These are phyloP conservation scores for Ceratocystis colombiana DNA, from an alignment of 2,329 filamentous ascomycete species.

Conservation along the genomic window DNA sequence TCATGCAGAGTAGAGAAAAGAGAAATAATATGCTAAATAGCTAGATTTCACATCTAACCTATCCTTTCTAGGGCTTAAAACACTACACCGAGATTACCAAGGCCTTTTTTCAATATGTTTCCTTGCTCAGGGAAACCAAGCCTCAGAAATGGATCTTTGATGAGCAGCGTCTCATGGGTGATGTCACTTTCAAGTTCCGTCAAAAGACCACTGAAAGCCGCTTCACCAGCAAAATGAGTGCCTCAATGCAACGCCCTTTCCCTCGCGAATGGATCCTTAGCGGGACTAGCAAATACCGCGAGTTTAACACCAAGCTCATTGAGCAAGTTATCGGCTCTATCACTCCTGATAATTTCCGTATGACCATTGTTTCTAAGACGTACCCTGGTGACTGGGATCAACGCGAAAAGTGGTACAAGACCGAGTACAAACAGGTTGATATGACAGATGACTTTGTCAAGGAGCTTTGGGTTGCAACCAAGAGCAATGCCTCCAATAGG, in stretches of 20 bases:
- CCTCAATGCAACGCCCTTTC: conserved; percentile 82
- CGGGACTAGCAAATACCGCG: conserved; percentile 62
- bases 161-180: conserved; percentile 79
- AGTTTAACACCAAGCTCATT: conserved; percentile 71
- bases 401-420: conserved; percentile 97
- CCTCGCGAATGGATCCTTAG: conserved; percentile 83
- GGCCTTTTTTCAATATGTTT: conserved; percentile 82
- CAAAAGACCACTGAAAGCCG: conserved; percentile 84
- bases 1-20: not conserved
- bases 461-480: conserved; percentile 56
- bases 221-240: conserved; percentile 76
- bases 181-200: conserved; percentile 90
- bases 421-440: conserved; percentile 75
- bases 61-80: conserved; percentile 50
- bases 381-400: conserved; percentile 75
- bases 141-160: conserved; percentile 91
- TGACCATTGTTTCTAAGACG: conserved; percentile 72
- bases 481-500: conserved; percentile 47
- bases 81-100: conserved; percentile 75
- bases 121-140: conserved; percentile 66
- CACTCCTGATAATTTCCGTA: conserved; percentile 77
- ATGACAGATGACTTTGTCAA: conserved; percentile 66
- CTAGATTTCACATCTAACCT: conserved; percentile 21
- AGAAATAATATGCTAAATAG: no score
- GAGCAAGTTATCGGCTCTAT: conserved; percentile 62